Base-by-base conservation (phyloP, 495 filamentous ascomycete species). In the Sphaerosporella brunnea region DNA sequence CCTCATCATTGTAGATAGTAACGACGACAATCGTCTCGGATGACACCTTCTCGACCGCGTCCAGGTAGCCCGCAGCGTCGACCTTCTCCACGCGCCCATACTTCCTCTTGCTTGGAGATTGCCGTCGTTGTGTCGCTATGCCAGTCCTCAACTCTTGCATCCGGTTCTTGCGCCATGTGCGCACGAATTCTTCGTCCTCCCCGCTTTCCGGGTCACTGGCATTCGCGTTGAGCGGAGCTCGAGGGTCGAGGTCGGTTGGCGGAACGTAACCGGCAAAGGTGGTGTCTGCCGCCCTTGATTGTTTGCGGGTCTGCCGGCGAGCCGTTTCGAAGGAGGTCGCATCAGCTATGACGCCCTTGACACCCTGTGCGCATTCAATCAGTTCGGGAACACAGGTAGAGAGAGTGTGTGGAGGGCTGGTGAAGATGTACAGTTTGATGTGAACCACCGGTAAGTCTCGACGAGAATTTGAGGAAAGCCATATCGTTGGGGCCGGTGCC, bases 261-360 rank as follows among this genome's bases (percentile, higher is more conserved):
- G 56, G 44, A 10, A 42, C 43, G 36, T 53, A 59, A 25, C 53
- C 57, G 13, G 34, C 47, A 36, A 51, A 46, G 48, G 45, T 8
- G 38, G 61, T 53, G 23, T 56, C 51, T 42, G 36, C 48, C 50
- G 34, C 57, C 23, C 39, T 41, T 51, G 23, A 47, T 37, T 63
- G 65, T 63, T 66, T 68, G 67, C 72, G 70, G 51, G 73, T 80
- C 52, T 66, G 69, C 53, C 78, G 80, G 43, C 76, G 76, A 9
- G 87, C 84, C 45, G 78, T 74, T 64, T 95, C 86, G 59, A 87
- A 96, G 45, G 82, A 78, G 51, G 82, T 75, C 20, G 90, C 90
- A 60, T 97, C 90, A 53, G 92, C 86, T 51, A 97, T 95, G 63
- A 97, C 90, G 53, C 90, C 90, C 67, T 96, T 96, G 47, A 94